phyloP scores from a whole-genome alignment of 176 grass and related monocot genomes.

The Canna indica region DNA sequence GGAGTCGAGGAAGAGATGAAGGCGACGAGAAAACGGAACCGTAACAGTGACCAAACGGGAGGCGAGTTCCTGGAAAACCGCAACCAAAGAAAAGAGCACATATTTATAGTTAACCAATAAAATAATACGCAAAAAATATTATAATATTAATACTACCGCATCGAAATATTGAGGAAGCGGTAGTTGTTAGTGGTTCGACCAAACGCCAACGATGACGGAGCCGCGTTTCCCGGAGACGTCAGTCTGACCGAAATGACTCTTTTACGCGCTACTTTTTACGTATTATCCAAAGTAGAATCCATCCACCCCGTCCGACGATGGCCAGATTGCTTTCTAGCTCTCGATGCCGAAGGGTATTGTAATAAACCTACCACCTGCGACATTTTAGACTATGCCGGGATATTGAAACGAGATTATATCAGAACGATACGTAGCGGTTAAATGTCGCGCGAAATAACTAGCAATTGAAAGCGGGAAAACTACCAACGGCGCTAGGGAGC shows the following conservation, averaged over 20 bases:
- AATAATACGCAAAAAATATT: neutral
- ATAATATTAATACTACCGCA: constrained; percentile 1
- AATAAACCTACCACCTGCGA: neutral
- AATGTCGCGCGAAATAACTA: neutral
- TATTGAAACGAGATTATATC: too few species aligned
- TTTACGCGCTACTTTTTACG: neutral
- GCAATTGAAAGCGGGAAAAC: neutral
- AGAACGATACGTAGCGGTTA: too few species aligned
- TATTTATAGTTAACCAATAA: constrained; percentile 7
- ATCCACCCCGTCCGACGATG: too few species aligned
- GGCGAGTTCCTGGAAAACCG: constrained; percentile 27
- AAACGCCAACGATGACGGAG: constrained; percentile 39
- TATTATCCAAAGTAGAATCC: too few species aligned
- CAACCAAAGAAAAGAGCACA: constrained; percentile 23
- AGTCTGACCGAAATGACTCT: neutral
- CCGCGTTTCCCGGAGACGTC: constrained; percentile 12
- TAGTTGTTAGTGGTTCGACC: constrained; percentile 46
- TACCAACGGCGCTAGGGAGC: neutral
- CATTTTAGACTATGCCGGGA: too few species aligned
- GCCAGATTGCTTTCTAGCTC: too few species aligned
- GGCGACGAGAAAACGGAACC: constrained; percentile 9
- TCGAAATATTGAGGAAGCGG: constrained; percentile 11
- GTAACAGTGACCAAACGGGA: constrained; percentile 14
- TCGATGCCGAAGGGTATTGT: neutral
- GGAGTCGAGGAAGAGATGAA: neutral